These are phyloP conservation scores for Rutidosis leptorrhynchoides DNA, from an alignment of 129 eudicot genomes.

Conservation along the genomic window DNA sequence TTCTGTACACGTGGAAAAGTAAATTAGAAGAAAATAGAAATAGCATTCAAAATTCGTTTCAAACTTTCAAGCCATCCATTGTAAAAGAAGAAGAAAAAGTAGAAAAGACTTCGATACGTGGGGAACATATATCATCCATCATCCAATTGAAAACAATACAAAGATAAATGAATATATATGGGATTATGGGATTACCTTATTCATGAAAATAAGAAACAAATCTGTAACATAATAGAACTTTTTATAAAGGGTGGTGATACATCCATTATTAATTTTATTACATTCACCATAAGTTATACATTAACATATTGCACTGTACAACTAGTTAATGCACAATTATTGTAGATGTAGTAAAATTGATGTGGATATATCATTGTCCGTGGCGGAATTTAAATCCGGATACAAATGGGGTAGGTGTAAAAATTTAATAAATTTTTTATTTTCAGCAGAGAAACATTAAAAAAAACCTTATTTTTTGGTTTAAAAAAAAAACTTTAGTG, in stretches of 20 bases:
- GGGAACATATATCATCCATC: slow-evolving; percentile 26
- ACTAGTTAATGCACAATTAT: too few relatives aligned
- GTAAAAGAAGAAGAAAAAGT: slow-evolving; percentile 31
- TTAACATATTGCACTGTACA: too few relatives aligned
- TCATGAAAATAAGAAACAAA: not conserved
- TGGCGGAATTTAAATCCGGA: too few relatives aligned
- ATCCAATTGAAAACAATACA: slow-evolving; percentile 19
- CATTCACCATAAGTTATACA: too few relatives aligned
- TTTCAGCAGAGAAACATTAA: too few relatives aligned
- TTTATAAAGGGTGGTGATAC: slow-evolving; percentile 17
- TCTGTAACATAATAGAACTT: slow-evolving; percentile 24
- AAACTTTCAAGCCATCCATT: slow-evolving; percentile 32
- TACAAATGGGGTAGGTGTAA: too few relatives aligned
- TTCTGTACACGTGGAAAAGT: slow-evolving; percentile 29
- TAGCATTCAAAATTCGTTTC: slow-evolving; percentile 18
- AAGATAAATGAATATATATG: slow-evolving; percentile 2
- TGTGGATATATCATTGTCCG: too few relatives aligned
- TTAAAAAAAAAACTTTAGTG: too few relatives aligned
- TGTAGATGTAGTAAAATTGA: too few relatives aligned
- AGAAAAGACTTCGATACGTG: slow-evolving; percentile 31
- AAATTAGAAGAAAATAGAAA: slow-evolving; percentile 17
- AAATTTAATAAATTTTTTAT: too few relatives aligned
- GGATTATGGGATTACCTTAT: slow-evolving; percentile 15
- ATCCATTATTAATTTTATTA: too few relatives aligned
- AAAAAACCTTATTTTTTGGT: too few relatives aligned